phyloP scores from a whole-genome alignment of 352 stramenopile species.

The Blastocystis sp. region DNA sequence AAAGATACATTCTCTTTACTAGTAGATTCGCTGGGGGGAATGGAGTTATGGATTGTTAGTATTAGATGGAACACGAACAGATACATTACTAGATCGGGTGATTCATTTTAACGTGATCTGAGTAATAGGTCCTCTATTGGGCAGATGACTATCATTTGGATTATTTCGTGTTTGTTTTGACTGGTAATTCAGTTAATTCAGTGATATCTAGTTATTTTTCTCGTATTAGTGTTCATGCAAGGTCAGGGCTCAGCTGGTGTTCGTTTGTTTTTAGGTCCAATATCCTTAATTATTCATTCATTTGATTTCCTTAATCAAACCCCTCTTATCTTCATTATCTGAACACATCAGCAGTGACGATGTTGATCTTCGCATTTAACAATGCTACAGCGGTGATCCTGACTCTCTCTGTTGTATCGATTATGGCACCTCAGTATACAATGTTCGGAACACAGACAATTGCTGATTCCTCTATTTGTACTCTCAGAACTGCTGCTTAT shows the following conservation, averaged over 20 bases:
- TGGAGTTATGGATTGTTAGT: constrained; percentile 19
- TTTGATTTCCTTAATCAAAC: neutral
- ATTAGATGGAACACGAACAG: neutral
- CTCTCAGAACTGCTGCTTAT: neutral
- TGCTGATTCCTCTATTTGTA: neutral
- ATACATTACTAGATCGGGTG: constrained; percentile 12
- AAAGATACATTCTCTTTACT: neutral
- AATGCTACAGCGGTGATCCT: neutral
- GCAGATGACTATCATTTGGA: neutral
- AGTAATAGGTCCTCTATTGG: neutral
- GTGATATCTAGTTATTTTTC: constrained; percentile 3
- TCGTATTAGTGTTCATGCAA: neutral
- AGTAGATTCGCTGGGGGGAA: neutral
- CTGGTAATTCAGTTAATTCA: neutral
- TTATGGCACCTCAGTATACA: constrained; percentile 57
- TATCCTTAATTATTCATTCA: neutral
- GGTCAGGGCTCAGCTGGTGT: constrained; percentile 21
- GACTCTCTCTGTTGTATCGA: constrained; percentile 37
- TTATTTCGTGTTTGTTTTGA: neutral
- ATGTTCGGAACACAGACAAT: constrained; percentile 30
- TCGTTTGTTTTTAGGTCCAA: constrained; percentile 21
- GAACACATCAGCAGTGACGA: constrained; percentile 39
- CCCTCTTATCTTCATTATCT: neutral
- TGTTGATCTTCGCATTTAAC: constrained; percentile 43
- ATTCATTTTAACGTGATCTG: neutral